These are phyloP conservation scores for Rhodotorula sp. DNA, from an alignment of 1,284 basidiomycete genomes.

Conservation along the genomic window DNA sequence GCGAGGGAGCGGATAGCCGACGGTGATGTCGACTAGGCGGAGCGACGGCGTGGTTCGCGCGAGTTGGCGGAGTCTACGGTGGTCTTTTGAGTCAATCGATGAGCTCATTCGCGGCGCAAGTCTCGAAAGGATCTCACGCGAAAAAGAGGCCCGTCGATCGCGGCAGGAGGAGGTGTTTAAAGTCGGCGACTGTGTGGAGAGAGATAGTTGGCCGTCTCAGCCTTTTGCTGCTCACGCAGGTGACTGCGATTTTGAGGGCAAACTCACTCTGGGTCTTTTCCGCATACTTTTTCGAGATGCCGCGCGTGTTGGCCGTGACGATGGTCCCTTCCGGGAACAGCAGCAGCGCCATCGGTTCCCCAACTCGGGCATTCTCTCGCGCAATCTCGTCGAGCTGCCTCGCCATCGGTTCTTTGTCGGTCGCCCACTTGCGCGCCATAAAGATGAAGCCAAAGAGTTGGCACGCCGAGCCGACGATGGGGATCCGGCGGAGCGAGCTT, in stretches of 20 bases:
- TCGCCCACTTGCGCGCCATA: constrained; percentile 53
- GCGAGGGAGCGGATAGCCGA: constrained; percentile 40
- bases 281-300: constrained; percentile 70
- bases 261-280: constrained; percentile 57
- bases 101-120: not conserved
- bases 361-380: not conserved
- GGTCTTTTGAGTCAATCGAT: not conserved
- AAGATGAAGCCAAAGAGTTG: constrained; percentile 89
- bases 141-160: constrained; percentile 88
- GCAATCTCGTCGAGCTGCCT: constrained; percentile 24
- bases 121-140: constrained; percentile 46
- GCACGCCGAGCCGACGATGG: constrained; percentile 81
- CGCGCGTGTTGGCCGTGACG: constrained; percentile 76
- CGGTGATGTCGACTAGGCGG: constrained; percentile 55
- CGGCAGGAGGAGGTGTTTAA: constrained; percentile 76
- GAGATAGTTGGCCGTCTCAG: not conserved
- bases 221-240: constrained; percentile 52
- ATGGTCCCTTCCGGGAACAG: constrained; percentile 84
- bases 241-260: not conserved
- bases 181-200: constrained; percentile 55
- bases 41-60: constrained; percentile 72
- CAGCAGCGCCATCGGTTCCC: constrained; percentile 24
- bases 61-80: constrained; percentile 66
- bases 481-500: constrained; percentile 80
- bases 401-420: constrained; percentile 21